phyloP scores from a whole-genome alignment of 2,329 filamentous ascomycete species.

The Microsporum audouinii region DNA sequence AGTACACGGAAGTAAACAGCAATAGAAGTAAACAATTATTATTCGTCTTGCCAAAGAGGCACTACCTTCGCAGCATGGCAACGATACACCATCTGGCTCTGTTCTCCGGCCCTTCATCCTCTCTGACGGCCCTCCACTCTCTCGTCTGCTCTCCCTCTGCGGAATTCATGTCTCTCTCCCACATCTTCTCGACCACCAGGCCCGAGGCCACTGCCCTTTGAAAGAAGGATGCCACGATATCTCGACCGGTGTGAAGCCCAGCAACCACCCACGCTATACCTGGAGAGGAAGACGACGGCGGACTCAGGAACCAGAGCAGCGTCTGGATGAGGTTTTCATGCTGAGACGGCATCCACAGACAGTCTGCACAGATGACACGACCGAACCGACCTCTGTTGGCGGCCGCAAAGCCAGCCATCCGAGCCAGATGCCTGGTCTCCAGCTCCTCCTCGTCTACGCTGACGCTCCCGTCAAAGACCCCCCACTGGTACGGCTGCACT shows the following conservation, averaged over 20 bases:
- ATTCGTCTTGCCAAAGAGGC: background rate
- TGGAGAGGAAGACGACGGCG: conserved; percentile 8
- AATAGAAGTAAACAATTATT: conserved; percentile 10
- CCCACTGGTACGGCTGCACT: conserved; percentile 47
- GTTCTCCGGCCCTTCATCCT: conserved; percentile 40
- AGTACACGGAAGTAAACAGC: background rate
- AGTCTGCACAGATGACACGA: conserved; percentile 49
- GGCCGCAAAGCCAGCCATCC: conserved; percentile 26
- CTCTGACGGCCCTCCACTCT: conserved; percentile 35
- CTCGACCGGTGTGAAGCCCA: conserved; percentile 49
- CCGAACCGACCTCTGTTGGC: conserved; percentile 35
- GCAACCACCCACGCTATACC: conserved; percentile 38
- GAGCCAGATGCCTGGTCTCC: background rate
- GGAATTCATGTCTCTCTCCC: conserved; percentile 43
- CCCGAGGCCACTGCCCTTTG: conserved; percentile 34
- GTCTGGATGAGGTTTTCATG: conserved; percentile 45
- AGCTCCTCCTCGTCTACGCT: background rate
- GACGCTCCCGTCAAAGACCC: conserved; percentile 26
- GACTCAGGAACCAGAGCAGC: conserved; percentile 45
- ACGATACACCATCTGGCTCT: conserved; percentile 48
- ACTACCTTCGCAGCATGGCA: conserved; percentile 28
- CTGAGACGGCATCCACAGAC: conserved; percentile 48
- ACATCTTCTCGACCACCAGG: conserved; percentile 42
- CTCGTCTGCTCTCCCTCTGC: conserved; percentile 36
- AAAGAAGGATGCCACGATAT: conserved; percentile 46